These are phyloP conservation scores for Mortierella sp. DNA, from an alignment of 371 early-diverging fungal genomes.

Conservation along the genomic window DNA sequence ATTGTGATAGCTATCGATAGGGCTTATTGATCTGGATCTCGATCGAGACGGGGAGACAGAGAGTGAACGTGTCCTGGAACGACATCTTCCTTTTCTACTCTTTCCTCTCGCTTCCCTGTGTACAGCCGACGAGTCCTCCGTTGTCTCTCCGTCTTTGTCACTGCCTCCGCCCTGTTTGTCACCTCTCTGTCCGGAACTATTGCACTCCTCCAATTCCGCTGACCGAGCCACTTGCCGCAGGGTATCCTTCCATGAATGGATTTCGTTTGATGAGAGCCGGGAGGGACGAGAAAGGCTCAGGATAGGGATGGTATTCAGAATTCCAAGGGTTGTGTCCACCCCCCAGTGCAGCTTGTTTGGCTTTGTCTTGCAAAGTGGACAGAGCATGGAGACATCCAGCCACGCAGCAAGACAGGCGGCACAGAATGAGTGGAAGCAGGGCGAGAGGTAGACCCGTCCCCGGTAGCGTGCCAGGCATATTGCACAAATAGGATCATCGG, in stretches of 20 bases:
- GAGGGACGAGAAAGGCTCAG: not conserved
- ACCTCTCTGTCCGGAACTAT: too few species aligned
- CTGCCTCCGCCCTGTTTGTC: not conserved
- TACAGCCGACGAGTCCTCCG: not conserved
- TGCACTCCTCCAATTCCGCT: not conserved
- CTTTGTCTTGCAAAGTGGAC: slow-evolving; percentile 68
- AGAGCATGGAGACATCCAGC: slow-evolving; percentile 62
- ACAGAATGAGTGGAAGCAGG: slow-evolving; percentile 75
- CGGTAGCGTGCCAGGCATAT: slow-evolving; percentile 66
- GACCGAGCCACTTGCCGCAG: slow-evolving; percentile 2
- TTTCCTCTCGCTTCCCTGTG: not conserved
- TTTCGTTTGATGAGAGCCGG: not conserved
- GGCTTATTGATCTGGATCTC: slow-evolving; percentile 31
- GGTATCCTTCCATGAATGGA: not conserved
- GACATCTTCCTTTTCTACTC: not conserved
- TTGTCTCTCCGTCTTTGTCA: too few species aligned
- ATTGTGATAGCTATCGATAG: slow-evolving; percentile 46
- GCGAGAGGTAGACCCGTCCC: slow-evolving; percentile 63
- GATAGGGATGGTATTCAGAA: slow-evolving; percentile 30
- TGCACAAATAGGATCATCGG: slow-evolving; percentile 57
- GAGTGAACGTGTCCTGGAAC: not conserved
- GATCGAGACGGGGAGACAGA: slow-evolving; percentile 12
- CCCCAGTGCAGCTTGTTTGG: slow-evolving; percentile 43
- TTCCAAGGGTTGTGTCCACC: slow-evolving; percentile 36
- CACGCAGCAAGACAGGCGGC: slow-evolving; percentile 70